A percentile compares a stretch with the other conserved stretches of the same genome.
phyloP scores from a whole-genome alignment of 495 filamentous ascomycete species.

The Corynascus novoguineensis region DNA sequence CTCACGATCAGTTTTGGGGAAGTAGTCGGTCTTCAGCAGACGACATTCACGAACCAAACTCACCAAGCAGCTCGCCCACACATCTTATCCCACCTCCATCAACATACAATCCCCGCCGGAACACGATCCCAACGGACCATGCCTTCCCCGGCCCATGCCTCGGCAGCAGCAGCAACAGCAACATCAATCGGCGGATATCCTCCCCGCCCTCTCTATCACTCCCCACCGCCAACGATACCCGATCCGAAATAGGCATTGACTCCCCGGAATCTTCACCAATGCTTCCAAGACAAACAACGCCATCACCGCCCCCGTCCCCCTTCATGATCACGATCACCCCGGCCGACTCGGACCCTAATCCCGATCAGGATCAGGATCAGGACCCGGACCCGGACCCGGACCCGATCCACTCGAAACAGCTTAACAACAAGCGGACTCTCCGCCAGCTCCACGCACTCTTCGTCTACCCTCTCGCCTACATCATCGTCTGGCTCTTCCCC shows the following conservation, averaged over 20 bases:
- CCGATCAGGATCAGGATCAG: too few relatives aligned
- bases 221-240: background rate
- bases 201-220: constrained; percentile 3
- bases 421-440: constrained; percentile 46
- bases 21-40: constrained; percentile 13
- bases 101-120: constrained; percentile 7
- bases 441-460: constrained; percentile 65
- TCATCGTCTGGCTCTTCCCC: constrained; percentile 67
- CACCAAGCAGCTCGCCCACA: background rate
- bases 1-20: constrained; percentile 11
- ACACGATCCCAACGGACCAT: background rate
- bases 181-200: too few relatives aligned
- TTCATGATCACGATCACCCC: background rate
- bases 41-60: constrained; percentile 14
- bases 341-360: background rate
- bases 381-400: background rate
- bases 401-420: background rate
- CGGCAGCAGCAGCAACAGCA: background rate
- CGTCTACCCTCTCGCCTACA: constrained; percentile 65
- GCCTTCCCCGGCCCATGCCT: background rate
- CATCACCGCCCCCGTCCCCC: background rate
- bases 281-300: too few relatives aligned
- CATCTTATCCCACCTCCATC: constrained; percentile 14
- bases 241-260: background rate
- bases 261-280: background rate